A percentile compares a stretch with the other conserved stretches of the same genome.
Conservation (phyloP, 129 eudicot genomes). For the Pulicaria dysenterica region DNA sequence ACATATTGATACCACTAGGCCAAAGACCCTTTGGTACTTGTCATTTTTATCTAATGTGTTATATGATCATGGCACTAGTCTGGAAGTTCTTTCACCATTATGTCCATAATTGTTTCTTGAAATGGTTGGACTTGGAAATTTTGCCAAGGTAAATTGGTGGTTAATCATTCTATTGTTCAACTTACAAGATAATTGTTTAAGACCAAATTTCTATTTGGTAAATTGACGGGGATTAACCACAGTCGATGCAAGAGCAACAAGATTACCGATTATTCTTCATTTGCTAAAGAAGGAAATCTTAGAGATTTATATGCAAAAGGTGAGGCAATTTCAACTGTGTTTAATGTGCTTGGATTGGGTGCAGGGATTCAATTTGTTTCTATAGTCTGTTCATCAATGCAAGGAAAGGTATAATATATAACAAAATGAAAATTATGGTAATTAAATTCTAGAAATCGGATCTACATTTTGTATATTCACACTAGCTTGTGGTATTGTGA, state of each 20-base stretch:
- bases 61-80: constrained; percentile 85
- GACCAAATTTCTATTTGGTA: background rate
- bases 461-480: background rate
- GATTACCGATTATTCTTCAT: constrained; percentile 97
- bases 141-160: constrained; percentile 34
- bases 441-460: too few relatives aligned
- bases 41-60: constrained; percentile 78
- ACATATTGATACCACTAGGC: too few relatives aligned
- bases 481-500: constrained; percentile 6
- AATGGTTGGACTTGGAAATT: constrained; percentile 55
- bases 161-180: background rate
- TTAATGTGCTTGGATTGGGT: constrained; percentile 53
- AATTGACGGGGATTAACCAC: constrained; percentile 47
- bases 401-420: constrained; percentile 36
- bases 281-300: constrained; percentile 97
- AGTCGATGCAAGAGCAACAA: constrained; percentile 98
- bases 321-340: constrained; percentile 93
- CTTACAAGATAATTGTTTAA: background rate
- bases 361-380: constrained; percentile 45
- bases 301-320: constrained; percentile 98
- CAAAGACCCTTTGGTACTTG: too few relatives aligned
- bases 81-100: constrained; percentile 42
- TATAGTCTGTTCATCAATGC: constrained; percentile 44
- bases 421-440: background rate
- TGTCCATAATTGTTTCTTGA: constrained; percentile 43